Evolutionary conservation across 2,329 filamentous ascomycete genomes (phyloP).

Genomic region (Zymoseptoria tritici): DNA sequence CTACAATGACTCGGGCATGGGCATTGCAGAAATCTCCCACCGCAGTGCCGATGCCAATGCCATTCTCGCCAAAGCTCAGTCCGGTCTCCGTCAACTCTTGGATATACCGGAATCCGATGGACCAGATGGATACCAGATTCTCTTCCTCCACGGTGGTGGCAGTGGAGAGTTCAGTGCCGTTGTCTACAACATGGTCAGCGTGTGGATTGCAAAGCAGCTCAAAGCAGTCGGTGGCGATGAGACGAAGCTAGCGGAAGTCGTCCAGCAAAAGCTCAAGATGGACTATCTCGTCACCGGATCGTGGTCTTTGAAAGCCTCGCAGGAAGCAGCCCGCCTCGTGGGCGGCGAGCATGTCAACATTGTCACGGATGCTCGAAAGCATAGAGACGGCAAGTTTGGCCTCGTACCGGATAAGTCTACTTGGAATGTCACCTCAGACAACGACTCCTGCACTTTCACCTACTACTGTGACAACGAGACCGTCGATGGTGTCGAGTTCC

Average conservation of each 20-base stretch:
- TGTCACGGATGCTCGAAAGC: conserved; percentile 55
- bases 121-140: conserved; percentile 75
- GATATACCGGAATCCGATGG: conserved; percentile 74
- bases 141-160: conserved; percentile 84
- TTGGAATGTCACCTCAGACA: conserved; percentile 63
- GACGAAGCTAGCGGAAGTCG: conserved; percentile 54
- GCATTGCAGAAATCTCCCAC: conserved; percentile 84
- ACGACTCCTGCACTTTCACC: conserved; percentile 58
- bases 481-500: conserved; percentile 88
- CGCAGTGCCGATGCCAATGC: conserved; percentile 69
- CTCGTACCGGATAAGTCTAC: conserved; percentile 68
- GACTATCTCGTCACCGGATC: conserved; percentile 89
- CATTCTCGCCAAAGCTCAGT: conserved; percentile 73
- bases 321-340: conserved; percentile 71
- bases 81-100: conserved; percentile 63
- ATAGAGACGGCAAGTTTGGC: conserved; percentile 68
- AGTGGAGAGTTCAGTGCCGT: conserved; percentile 78
- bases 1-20: conserved; percentile 72
- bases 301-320: conserved; percentile 83
- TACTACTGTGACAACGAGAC: conserved; percentile 96
- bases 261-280: conserved; percentile 64
- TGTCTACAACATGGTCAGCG: conserved; percentile 73
- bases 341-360: conserved; percentile 76
- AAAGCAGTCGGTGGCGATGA: conserved; percentile 44
- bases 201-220: conserved; percentile 63